A percentile compares a stretch with the other conserved stretches of the same genome.
Conservation (phyloP, 2,329 filamentous ascomycete species). For the Chaetothyriales sp. region DNA sequence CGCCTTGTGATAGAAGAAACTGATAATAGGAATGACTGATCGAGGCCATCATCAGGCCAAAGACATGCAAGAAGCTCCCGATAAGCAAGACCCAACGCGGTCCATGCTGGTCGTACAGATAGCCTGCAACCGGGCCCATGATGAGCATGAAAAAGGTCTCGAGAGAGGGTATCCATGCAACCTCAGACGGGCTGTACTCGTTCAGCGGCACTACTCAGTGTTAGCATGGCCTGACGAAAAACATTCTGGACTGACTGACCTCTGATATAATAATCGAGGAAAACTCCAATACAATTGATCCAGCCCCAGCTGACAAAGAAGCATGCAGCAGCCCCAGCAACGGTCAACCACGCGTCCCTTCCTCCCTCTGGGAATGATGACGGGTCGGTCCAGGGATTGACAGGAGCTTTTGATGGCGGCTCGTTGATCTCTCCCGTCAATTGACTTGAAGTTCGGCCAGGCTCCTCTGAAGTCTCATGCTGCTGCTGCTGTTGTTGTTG, state of each 20-base stretch:
- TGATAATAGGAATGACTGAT: slow-evolving; percentile 41
- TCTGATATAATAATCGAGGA: slow-evolving; percentile 44
- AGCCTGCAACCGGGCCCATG: slow-evolving; percentile 48
- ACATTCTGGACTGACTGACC: neutral
- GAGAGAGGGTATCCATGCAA: slow-evolving; percentile 49
- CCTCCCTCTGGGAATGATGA: slow-evolving; percentile 48
- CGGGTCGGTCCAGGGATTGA: slow-evolving; percentile 22
- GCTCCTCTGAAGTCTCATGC: neutral
- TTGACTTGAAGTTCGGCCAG: neutral
- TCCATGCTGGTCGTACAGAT: slow-evolving; percentile 48
- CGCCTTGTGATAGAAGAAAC: slow-evolving; percentile 39
- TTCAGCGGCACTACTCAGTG: slow-evolving; percentile 26
- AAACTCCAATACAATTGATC: slow-evolving; percentile 33
- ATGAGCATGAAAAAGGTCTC: slow-evolving; percentile 25
- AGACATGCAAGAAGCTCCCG: slow-evolving; percentile 40
- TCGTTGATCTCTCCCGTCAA: neutral
- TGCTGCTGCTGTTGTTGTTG: neutral
- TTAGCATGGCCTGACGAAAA: neutral
- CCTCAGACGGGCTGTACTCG: slow-evolving; percentile 36
- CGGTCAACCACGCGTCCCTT: slow-evolving; percentile 41
- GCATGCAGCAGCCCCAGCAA: slow-evolving; percentile 33
- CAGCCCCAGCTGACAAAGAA: slow-evolving; percentile 36
- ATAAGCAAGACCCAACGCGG: slow-evolving; percentile 38
- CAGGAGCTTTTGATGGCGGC: slow-evolving; percentile 7
- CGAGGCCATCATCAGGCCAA: slow-evolving; percentile 44